Percentiles rank a stretch among this genome's conserved stretches.
phyloP scores from a whole-genome alignment of 2,329 filamentous ascomycete genomes.

The Hymenoscyphus linearis region DNA sequence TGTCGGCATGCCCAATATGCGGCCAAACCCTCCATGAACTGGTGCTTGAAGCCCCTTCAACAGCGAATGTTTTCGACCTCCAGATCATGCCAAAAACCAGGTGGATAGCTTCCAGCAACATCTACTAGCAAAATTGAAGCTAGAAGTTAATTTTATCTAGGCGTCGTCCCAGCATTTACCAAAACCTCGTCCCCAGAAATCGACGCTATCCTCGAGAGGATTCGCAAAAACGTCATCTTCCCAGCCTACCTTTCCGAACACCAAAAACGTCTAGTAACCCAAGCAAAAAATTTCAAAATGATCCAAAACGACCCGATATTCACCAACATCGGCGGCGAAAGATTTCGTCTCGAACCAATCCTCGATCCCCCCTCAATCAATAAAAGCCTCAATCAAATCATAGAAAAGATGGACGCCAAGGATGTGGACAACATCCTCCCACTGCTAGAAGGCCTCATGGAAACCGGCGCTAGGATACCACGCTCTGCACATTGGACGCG shows the following conservation, averaged over 20 bases:
- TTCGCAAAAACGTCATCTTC: constrained; percentile 56
- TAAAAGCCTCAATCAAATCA: constrained; percentile 7
- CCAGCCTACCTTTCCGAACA: constrained; percentile 51
- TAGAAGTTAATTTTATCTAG: constrained; percentile 6
- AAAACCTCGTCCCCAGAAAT: constrained; percentile 48
- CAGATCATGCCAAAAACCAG: constrained; percentile 20
- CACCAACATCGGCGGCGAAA: constrained; percentile 53
- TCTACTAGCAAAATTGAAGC: not conserved
- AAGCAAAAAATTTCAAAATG: constrained; percentile 39
- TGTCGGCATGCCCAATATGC: constrained; percentile 19
- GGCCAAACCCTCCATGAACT: constrained; percentile 8
- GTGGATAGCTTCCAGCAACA: constrained; percentile 16
- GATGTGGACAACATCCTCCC: constrained; percentile 33
- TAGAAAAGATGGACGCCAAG: constrained; percentile 9
- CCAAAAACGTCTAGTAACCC: constrained; percentile 51
- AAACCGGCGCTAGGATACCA: constrained; percentile 1
- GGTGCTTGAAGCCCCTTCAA: constrained; percentile 8
- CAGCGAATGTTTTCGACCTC: constrained; percentile 29
- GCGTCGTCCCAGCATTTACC: constrained; percentile 37
- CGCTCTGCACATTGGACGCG: not conserved
- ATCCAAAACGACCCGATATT: constrained; percentile 51
- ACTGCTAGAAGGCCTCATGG: constrained; percentile 29
- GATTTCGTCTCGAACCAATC: constrained; percentile 29
- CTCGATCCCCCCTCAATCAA: constrained; percentile 25
- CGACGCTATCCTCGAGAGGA: constrained; percentile 44